phyloP scores from a whole-genome alignment of 106 monocot genomes.

The Posidonia australis region DNA sequence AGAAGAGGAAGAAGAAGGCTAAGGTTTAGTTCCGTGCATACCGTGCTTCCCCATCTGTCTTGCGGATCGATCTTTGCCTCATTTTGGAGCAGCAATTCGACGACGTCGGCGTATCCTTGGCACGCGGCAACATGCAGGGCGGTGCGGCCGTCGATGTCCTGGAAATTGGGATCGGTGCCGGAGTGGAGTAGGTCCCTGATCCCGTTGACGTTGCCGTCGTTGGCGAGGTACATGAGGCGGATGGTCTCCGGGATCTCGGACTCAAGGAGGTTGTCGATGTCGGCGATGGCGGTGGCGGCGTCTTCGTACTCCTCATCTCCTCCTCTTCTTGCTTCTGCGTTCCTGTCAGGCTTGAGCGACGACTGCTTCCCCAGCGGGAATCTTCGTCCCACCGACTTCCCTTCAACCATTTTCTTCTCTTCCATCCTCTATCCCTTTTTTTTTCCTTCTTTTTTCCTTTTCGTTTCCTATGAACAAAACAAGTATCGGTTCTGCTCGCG shows the following conservation, averaged over 20 bases:
- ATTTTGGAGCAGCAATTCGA: slow-evolving; percentile 40
- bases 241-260: slow-evolving; percentile 22
- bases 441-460: not conserved
- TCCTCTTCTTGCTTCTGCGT: not conserved
- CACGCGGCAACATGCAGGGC: slow-evolving; percentile 90
- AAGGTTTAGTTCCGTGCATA: slow-evolving; percentile 7
- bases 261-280: not conserved
- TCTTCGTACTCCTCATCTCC: not conserved
- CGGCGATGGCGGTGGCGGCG: not conserved
- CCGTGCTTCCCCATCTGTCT: slow-evolving; percentile 92
- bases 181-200: slow-evolving; percentile 56
- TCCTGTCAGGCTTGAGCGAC: slow-evolving; percentile 42
- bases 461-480: no score
- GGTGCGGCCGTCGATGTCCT: slow-evolving; percentile 68
- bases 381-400: slow-evolving; percentile 27
- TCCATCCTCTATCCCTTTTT: not conserved
- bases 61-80: slow-evolving; percentile 54
- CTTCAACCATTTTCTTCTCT: slow-evolving; percentile 19
- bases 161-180: slow-evolving; percentile 50
- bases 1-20: not conserved
- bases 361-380: slow-evolving; percentile 61
- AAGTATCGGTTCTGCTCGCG: no score
- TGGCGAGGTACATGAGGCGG: slow-evolving; percentile 67
- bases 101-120: slow-evolving; percentile 53
- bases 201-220: slow-evolving; percentile 65